phyloP scores from a whole-genome alignment of 139 green algal species.

The Micractinium conductrix region DNA sequence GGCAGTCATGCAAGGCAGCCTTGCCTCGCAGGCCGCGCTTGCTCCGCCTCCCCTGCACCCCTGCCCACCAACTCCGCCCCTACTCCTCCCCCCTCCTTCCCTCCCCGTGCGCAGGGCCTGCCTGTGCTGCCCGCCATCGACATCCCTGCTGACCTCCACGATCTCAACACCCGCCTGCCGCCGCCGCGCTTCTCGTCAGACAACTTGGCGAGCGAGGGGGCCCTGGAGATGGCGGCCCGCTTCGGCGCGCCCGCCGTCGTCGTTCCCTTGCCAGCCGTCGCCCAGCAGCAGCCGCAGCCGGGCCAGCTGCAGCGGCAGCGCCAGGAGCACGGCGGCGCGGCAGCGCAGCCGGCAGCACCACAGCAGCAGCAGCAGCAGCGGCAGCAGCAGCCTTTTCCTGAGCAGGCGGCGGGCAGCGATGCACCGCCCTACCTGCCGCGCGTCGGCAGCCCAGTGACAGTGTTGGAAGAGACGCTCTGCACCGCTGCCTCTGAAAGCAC shows the following conservation, averaged over 20 bases:
- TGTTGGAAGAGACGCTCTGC: background rate
- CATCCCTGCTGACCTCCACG: background rate
- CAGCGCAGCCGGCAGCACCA: background rate
- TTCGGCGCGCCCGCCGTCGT: background rate
- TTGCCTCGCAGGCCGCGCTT: too few species aligned
- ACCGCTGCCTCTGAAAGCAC: background rate
- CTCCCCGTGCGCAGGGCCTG: background rate
- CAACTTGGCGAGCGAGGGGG: background rate
- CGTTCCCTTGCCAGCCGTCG: background rate
- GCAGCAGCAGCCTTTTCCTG: background rate
- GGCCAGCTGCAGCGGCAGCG: background rate
- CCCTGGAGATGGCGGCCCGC: background rate
- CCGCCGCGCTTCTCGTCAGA: background rate
- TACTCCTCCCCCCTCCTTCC: background rate
- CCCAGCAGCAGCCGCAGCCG: background rate
- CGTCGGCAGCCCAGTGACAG: background rate
- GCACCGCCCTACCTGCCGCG: background rate
- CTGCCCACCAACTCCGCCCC: too few species aligned
- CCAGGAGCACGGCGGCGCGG: too few species aligned
- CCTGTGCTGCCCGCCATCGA: constrained; percentile 8
- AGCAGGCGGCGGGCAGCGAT: background rate
- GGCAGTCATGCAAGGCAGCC: too few species aligned
- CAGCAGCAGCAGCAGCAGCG: background rate
- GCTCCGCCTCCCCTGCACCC: background rate
- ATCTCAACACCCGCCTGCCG: constrained; percentile 11